A percentile compares a stretch with the other conserved stretches of the same genome.
These are phyloP conservation scores for Salix purpurea DNA, from an alignment of 345 rosid genomes.

Conservation along the genomic window DNA sequence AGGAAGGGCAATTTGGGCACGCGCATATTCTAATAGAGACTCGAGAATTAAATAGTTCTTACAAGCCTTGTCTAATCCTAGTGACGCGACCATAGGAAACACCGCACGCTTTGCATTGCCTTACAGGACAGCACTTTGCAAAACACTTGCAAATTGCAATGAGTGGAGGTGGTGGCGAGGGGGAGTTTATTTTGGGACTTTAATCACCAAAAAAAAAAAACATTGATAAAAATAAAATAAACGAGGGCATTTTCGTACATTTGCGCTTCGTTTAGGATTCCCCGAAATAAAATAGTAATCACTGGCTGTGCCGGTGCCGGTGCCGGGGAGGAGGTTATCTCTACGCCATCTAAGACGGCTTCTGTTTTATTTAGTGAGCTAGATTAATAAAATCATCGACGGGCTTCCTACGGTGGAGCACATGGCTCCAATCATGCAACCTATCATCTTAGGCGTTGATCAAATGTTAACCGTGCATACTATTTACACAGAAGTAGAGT, in stretches of 20 bases:
- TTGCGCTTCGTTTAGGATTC: background rate
- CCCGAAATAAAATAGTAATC: background rate
- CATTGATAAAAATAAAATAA: too few relatives aligned
- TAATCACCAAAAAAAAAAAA: background rate
- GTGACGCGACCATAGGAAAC: background rate
- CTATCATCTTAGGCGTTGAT: slow-evolving; percentile 8
- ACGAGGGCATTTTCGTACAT: background rate
- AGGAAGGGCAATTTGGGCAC: background rate
- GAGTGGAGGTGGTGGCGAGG: background rate
- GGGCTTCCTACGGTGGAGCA: slow-evolving; percentile 1
- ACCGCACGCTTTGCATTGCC: background rate
- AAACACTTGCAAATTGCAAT: background rate
- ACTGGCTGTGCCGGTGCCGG: slow-evolving; percentile 18
- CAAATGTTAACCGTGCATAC: background rate
- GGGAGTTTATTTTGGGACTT: background rate
- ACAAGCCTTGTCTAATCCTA: background rate
- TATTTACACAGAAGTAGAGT: too few relatives aligned
- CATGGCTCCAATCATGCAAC: slow-evolving; percentile 23
- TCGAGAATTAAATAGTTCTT: background rate
- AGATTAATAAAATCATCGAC: background rate
- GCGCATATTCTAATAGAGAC: background rate
- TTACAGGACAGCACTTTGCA: background rate
- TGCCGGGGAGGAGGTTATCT: slow-evolving; percentile 4
- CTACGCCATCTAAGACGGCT: slow-evolving; percentile 13
- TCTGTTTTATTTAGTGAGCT: background rate